These are phyloP conservation scores for Botrytis cinerea DNA, from an alignment of 2,329 filamentous ascomycete genomes.

Conservation along the genomic window DNA sequence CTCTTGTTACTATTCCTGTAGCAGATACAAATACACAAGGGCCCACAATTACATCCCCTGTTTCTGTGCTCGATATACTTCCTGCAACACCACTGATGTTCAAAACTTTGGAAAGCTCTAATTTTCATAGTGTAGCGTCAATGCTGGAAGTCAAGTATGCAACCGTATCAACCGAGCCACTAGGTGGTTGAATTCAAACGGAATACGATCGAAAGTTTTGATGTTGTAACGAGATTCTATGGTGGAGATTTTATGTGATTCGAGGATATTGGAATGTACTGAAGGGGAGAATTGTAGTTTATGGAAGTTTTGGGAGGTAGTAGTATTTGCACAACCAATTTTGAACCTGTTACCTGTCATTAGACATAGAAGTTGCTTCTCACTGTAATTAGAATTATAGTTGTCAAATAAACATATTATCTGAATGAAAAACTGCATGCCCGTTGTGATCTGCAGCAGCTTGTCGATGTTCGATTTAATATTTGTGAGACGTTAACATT, in stretches of 20 bases:
- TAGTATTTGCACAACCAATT: slow-evolving; percentile 25
- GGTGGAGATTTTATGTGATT: neutral
- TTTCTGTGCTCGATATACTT: slow-evolving; percentile 9
- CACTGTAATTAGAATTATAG: slow-evolving; percentile 22
- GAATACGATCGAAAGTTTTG: neutral
- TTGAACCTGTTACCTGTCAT: slow-evolving; percentile 19
- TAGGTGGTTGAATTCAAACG: neutral
- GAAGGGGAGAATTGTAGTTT: slow-evolving; percentile 15
- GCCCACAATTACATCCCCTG: slow-evolving; percentile 6
- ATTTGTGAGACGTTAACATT: slow-evolving; percentile 57
- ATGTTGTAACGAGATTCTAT: neutral
- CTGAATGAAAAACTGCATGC: neutral
- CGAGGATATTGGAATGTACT: slow-evolving; percentile 22
- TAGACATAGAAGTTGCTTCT: slow-evolving; percentile 15
- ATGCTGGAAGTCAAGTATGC: slow-evolving; percentile 23
- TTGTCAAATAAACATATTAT: neutral
- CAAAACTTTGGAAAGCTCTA: neutral
- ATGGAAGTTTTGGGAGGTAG: slow-evolving; percentile 19
- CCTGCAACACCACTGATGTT: slow-evolving; percentile 9
- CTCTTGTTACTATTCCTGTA: neutral
- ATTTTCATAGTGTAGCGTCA: slow-evolving; percentile 13
- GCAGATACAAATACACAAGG: neutral
- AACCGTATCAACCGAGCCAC: neutral
- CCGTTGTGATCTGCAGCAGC: neutral
- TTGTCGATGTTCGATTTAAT: neutral